These are phyloP conservation scores for Fusarium sp. DNA, from an alignment of 2,329 filamentous ascomycete species.

Conservation along the genomic window DNA sequence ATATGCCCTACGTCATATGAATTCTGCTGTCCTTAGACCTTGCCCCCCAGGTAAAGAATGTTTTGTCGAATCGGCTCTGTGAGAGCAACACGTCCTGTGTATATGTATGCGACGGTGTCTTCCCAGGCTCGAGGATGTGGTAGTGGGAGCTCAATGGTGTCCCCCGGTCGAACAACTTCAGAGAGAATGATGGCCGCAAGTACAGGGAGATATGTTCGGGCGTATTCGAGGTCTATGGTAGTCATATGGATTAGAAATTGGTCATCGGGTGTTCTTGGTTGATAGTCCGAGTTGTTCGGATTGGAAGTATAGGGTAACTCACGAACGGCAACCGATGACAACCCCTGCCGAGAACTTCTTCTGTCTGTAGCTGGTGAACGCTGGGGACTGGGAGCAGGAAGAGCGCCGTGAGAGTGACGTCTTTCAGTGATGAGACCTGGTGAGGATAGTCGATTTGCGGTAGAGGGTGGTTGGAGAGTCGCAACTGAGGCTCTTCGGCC, in stretches of 20 bases:
- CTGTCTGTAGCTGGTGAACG: slow-evolving; percentile 8
- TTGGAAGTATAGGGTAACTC: slow-evolving; percentile 28
- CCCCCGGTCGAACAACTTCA: slow-evolving; percentile 62
- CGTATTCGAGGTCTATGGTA: slow-evolving; percentile 46
- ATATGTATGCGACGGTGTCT: slow-evolving; percentile 66
- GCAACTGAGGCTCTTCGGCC: slow-evolving; percentile 30
- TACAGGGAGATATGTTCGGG: slow-evolving; percentile 59
- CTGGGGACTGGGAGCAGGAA: not conserved
- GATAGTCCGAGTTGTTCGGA: not conserved
- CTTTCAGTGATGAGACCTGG: slow-evolving; percentile 14
- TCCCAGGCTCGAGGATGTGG: slow-evolving; percentile 68
- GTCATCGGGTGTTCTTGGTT: not conserved
- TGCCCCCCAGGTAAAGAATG: slow-evolving; percentile 66
- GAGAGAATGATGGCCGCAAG: slow-evolving; percentile 67
- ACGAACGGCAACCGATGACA: slow-evolving; percentile 39
- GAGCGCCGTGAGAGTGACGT: slow-evolving; percentile 27
- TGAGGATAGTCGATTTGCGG: slow-evolving; percentile 13
- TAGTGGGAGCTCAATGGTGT: slow-evolving; percentile 68
- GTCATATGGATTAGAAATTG: slow-evolving; percentile 5
- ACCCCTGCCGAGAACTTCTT: slow-evolving; percentile 20
- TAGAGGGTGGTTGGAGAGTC: slow-evolving; percentile 14
- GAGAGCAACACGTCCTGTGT: slow-evolving; percentile 60
- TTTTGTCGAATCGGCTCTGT: slow-evolving; percentile 63
- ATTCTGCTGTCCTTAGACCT: slow-evolving; percentile 45
- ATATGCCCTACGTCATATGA: not conserved